Evolutionary conservation across 768 basidiomycete species (phyloP).

Genomic region (Russula lepida): DNA sequence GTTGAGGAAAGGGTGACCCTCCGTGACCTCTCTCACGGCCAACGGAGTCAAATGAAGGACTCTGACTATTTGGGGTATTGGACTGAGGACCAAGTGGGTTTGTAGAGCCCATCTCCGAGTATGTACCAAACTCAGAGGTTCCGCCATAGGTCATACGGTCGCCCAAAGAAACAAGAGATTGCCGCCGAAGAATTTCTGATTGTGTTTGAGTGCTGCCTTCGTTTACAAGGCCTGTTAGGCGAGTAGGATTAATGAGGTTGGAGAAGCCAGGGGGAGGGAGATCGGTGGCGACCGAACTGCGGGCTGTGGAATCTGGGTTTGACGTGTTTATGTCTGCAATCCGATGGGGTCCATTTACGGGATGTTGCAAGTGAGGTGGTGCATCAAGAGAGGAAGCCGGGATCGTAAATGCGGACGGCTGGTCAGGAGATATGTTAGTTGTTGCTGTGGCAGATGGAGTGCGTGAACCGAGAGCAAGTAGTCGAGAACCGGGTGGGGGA

Average conservation of each 20-base stretch:
- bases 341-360: constrained; percentile 2
- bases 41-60: constrained; percentile 19
- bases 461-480: constrained; percentile 36
- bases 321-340: background rate
- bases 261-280: constrained; percentile 12
- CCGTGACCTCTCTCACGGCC: constrained; percentile 21
- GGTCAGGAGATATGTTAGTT: constrained; percentile 8
- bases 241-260: background rate
- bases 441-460: constrained; percentile 21
- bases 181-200: constrained; percentile 12
- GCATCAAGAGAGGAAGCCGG: constrained; percentile 18
- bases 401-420: constrained; percentile 17
- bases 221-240: constrained; percentile 4
- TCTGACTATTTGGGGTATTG: constrained; percentile 14
- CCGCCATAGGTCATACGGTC: constrained; percentile 9
- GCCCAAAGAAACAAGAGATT: constrained; percentile 12
- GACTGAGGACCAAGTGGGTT: constrained; percentile 8
- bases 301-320: background rate
- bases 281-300: background rate
- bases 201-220: constrained; percentile 9
- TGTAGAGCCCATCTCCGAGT: constrained; percentile 11
- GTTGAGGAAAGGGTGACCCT: constrained; percentile 40
- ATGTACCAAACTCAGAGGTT: background rate
- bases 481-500: constrained; percentile 34
- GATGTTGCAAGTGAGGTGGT: constrained; percentile 21